phyloP scores from a whole-genome alignment of 805 yeast genomes.

The Cyberlindnera xishuangbannaensis region DNA sequence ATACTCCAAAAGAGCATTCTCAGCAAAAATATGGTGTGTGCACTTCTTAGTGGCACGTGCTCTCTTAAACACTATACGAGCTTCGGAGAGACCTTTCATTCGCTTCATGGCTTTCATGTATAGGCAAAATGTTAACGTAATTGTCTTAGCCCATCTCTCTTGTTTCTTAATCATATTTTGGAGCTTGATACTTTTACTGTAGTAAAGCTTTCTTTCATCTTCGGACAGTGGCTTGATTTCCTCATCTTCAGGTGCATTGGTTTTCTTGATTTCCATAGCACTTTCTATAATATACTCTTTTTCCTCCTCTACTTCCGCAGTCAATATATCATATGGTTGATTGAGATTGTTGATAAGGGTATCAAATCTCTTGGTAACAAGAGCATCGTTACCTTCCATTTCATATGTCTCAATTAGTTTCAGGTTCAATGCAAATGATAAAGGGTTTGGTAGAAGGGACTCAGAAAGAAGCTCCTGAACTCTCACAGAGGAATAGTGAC shows the following conservation, averaged over 20 bases:
- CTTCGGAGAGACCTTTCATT: slow-evolving; percentile 59
- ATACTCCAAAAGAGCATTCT: slow-evolving; percentile 77
- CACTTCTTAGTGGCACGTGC: slow-evolving; percentile 51
- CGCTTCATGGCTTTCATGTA: slow-evolving; percentile 72
- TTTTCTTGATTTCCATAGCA: slow-evolving; percentile 12
- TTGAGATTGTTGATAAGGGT: slow-evolving; percentile 35
- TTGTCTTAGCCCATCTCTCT: slow-evolving; percentile 27
- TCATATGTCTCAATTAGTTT: slow-evolving; percentile 70
- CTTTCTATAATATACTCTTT: slow-evolving; percentile 3
- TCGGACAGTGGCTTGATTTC: slow-evolving; percentile 5
- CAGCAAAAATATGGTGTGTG: slow-evolving; percentile 71
- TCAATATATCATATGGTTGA: slow-evolving; percentile 1
- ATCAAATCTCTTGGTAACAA: slow-evolving; percentile 45
- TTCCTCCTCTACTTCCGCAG: slow-evolving; percentile 11
- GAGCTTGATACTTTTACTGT: slow-evolving; percentile 12
- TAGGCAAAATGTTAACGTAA: slow-evolving; percentile 63
- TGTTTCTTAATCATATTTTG: slow-evolving; percentile 6
- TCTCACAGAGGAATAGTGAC: slow-evolving; percentile 10
- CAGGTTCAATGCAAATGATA: slow-evolving; percentile 59
- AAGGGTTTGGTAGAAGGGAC: slow-evolving; percentile 62
- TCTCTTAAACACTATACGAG: slow-evolving; percentile 64
- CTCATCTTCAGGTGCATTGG: slow-evolving; percentile 8
- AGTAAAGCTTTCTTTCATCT: slow-evolving; percentile 9
- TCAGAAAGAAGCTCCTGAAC: slow-evolving; percentile 42
- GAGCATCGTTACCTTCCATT: slow-evolving; percentile 42